Evolutionary conservation across 169 alveolate species (phyloP), one percentile per base, ranked within the genome.

Genomic region (Nephromyces sp.): DNA sequence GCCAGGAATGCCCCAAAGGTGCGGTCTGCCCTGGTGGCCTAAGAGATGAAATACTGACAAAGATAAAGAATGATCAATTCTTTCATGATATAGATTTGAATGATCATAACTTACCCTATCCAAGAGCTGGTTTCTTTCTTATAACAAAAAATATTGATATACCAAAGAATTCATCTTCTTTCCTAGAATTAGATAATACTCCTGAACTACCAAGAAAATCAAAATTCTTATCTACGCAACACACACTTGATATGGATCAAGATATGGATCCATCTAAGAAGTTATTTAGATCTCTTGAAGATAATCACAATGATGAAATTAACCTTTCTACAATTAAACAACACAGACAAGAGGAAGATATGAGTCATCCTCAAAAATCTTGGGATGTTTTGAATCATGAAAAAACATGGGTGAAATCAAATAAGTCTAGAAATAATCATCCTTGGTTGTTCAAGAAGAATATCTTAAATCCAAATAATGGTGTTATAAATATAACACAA

Each of bases 11-110:
- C 32, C 28, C 71, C 51, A 35, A 35, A 21, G 83, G 83, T 1
- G 83, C 77, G 2, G 83, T 77, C 2, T 77, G 83, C 52, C 69
- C 73, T 4, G 83, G 83, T 0, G 83, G 83, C 28, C 52, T 77
- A 52, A 77, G 69, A 65, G 62, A 61, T 21, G 34, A 35, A 15
- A 78, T 68, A 21, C 67, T 67, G 27, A 32, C 63, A 29, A 75
- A 70, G 2, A 68, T 77, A 35, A 68, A 70, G 73, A 57, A 34
- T 15, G 63, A 77, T 66, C 83, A 68, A 27, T 52, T 30, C 33
- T 77, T 32, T 32, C 34, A 65, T n/a, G 53, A 77, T 21, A 77
- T 77, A 66, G 57, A 70, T 6, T 57, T 77, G 21, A 63, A 63
- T 0, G 83, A 77, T 51, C 83, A 77, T 43, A 67, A 68, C 3